Conservation (phyloP, 2,329 filamentous ascomycete genomes). For the Ophiostoma sp. region DNA sequence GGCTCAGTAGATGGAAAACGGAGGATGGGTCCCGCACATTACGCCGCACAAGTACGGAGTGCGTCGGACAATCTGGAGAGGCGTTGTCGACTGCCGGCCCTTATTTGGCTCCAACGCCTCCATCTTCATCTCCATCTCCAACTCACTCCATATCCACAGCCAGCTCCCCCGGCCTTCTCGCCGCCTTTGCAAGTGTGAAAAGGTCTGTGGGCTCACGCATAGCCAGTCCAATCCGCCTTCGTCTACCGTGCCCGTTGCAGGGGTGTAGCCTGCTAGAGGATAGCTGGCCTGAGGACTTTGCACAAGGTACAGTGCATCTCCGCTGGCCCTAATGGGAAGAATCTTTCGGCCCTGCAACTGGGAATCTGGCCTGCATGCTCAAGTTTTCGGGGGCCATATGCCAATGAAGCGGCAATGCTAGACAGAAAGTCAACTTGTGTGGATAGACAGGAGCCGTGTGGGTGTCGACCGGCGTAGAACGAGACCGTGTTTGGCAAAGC, state of each 20-base stretch:
- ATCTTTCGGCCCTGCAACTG: background rate
- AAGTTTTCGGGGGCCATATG: background rate
- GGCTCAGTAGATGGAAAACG: background rate
- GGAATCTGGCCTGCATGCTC: background rate
- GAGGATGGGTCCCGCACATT: background rate
- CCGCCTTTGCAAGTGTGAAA: background rate
- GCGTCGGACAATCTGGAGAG: background rate
- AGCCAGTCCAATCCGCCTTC: background rate
- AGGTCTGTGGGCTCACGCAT: background rate
- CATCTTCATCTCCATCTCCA: background rate
- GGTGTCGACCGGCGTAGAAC: background rate
- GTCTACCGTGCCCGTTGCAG: background rate
- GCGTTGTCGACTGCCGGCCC: constrained; percentile 2
- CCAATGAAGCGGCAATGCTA: background rate
- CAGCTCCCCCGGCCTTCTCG: background rate
- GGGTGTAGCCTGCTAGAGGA: background rate
- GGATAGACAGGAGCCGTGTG: constrained; percentile 5
- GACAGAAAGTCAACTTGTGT: background rate
- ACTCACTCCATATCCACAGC: background rate
- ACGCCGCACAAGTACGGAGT: background rate
- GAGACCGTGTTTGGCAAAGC: background rate
- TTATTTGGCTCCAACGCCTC: constrained; percentile 6
- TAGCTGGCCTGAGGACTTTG: background rate
- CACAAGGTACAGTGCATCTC: background rate
- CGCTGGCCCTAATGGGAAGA: constrained; percentile 10